Percentiles rank a stretch among this genome's conserved stretches.
Evolutionary conservation across 2,329 filamentous ascomycete species (phyloP).

Genomic region (Colletotrichum acutatum): DNA sequence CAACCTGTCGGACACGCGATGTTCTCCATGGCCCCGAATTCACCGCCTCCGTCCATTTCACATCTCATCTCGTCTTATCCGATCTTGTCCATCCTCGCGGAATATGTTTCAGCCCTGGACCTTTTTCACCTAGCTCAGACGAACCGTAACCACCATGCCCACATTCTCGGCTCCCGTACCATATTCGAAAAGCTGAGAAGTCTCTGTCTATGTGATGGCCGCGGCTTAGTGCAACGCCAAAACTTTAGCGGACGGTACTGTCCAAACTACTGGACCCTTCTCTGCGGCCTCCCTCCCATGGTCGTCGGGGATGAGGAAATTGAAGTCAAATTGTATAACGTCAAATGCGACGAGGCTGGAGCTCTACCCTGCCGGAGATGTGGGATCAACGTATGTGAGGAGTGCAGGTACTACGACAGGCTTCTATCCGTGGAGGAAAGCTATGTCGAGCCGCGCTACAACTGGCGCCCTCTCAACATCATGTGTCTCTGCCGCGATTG

Average conservation of each 20-base stretch:
- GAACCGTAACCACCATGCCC: not conserved
- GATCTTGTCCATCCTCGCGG: conserved; percentile 16
- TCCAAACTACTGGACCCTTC: not conserved
- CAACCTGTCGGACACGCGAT: not conserved
- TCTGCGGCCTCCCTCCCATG: not conserved
- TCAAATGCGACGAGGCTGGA: conserved; percentile 16
- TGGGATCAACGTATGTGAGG: conserved; percentile 29
- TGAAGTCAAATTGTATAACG: conserved; percentile 24
- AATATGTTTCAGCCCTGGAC: conserved; percentile 20
- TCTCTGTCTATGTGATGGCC: conserved; percentile 29
- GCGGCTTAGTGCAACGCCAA: conserved; percentile 19
- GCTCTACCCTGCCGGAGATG: conserved; percentile 15
- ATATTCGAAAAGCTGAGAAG: conserved; percentile 25
- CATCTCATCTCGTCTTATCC: conserved; percentile 18
- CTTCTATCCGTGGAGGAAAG: not conserved
- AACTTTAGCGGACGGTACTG: not conserved
- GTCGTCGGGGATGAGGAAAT: conserved; percentile 15
- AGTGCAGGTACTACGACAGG: conserved; percentile 26
- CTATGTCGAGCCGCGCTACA: conserved; percentile 23
- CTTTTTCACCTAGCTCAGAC: conserved; percentile 23
- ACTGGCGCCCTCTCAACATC: conserved; percentile 8
- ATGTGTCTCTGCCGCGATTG: conserved; percentile 30
- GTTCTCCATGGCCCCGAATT: not conserved
- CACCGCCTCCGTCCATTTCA: not conserved
- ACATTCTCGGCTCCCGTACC: conserved; percentile 11